A percentile compares a stretch with the other conserved stretches of the same genome.
phyloP scores from a whole-genome alignment of 352 stramenopile species.

The Phytophthora cactorum region DNA sequence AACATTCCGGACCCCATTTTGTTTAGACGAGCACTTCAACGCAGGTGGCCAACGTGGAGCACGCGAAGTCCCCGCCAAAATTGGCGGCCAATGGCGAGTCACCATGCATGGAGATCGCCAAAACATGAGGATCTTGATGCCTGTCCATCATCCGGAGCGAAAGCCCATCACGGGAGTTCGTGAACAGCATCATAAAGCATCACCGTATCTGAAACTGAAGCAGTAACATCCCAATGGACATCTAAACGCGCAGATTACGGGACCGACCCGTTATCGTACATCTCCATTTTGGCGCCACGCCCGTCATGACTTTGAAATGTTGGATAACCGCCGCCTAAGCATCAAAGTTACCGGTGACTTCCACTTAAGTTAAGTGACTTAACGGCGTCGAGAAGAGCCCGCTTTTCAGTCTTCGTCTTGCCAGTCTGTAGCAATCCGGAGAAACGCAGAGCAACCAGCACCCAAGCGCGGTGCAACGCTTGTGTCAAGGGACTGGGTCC shows the following conservation, averaged over 20 bases:
- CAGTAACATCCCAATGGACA: slow-evolving; percentile 19
- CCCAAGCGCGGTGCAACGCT: slow-evolving; percentile 23
- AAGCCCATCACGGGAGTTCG: slow-evolving; percentile 4
- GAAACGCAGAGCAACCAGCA: slow-evolving; percentile 27
- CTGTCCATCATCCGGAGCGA: slow-evolving; percentile 18
- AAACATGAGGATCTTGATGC: slow-evolving; percentile 1
- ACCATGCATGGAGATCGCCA: slow-evolving; percentile 1
- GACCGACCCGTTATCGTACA: slow-evolving; percentile 11
- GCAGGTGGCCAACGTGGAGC: slow-evolving; percentile 10
- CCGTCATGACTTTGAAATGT: no score
- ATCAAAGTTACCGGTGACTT: not conserved
- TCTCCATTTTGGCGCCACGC: slow-evolving; percentile 7
- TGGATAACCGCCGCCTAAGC: not conserved
- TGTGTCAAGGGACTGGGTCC: slow-evolving; percentile 31
- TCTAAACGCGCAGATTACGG: slow-evolving; percentile 22
- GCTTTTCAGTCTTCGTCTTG: slow-evolving; percentile 8
- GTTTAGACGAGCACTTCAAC: slow-evolving; percentile 37
- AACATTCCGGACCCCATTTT: slow-evolving; percentile 18
- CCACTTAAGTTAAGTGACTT: slow-evolving; percentile 4
- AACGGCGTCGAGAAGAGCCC: slow-evolving; percentile 13
- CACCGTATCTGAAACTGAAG: slow-evolving; percentile 21
- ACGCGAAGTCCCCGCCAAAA: slow-evolving; percentile 1
- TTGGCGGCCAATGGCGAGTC: no score
- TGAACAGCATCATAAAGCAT: slow-evolving; percentile 5
- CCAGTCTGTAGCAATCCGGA: slow-evolving; percentile 14